Evolutionary conservation across 2,329 filamentous ascomycete species (phyloP).

Genomic region (Diplodia scrobiculata): DNA sequence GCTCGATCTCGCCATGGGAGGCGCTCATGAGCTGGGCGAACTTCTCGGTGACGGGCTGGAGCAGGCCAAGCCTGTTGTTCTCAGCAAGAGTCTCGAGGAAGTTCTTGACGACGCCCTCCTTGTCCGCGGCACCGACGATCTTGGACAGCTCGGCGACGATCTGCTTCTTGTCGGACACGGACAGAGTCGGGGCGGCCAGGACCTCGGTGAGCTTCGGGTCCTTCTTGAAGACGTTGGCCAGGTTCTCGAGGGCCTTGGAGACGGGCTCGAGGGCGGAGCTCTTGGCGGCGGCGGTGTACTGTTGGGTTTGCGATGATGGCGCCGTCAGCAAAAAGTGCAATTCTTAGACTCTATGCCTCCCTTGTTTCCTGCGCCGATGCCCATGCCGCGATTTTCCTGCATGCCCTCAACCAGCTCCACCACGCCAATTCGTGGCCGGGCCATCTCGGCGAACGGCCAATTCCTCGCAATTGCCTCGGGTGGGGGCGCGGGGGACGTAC

Average conservation of each 20-base stretch:
- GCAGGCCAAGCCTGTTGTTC: slow-evolving; percentile 89
- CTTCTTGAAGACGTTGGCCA: slow-evolving; percentile 73
- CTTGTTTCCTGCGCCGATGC: neutral
- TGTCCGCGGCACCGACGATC: slow-evolving; percentile 68
- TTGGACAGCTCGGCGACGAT: slow-evolving; percentile 88
- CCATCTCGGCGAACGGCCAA: slow-evolving; percentile 24
- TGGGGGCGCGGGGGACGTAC: slow-evolving; percentile 60
- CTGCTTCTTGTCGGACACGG: slow-evolving; percentile 74
- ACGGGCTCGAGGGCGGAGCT: slow-evolving; percentile 80
- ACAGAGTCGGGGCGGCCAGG: slow-evolving; percentile 79
- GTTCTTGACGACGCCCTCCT: slow-evolving; percentile 85
- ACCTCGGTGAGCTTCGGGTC: slow-evolving; percentile 79
- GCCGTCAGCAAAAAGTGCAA: slow-evolving; percentile 16
- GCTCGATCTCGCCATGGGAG: slow-evolving; percentile 87
- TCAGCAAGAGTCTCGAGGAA: slow-evolving; percentile 87
- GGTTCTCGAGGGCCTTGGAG: slow-evolving; percentile 73
- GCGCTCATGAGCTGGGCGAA: slow-evolving; percentile 86
- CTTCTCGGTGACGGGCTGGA: slow-evolving; percentile 82
- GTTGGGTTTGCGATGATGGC: slow-evolving; percentile 25
- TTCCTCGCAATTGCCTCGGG: slow-evolving; percentile 10
- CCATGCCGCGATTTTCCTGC: slow-evolving; percentile 17
- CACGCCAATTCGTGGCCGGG: slow-evolving; percentile 13
- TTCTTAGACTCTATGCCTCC: neutral
- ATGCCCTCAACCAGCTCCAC: neutral
- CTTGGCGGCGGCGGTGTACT: slow-evolving; percentile 98